Base-by-base conservation (phyloP, 2,329 filamentous ascomycete genomes). In the Tolypocladium album region DNA sequence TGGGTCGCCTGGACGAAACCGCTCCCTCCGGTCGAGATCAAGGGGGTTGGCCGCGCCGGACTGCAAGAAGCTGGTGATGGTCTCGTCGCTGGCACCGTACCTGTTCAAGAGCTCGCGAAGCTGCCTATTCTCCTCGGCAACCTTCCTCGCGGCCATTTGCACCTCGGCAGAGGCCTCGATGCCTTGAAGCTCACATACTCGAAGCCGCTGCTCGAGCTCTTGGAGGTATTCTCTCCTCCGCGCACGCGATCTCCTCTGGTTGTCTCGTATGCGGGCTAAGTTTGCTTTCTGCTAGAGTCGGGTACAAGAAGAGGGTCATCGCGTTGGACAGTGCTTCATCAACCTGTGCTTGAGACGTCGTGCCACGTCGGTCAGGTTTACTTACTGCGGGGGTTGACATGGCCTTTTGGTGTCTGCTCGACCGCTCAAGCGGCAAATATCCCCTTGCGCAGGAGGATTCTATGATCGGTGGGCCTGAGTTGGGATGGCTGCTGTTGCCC, bases 181-280 rank as follows among this genome's bases (percentile, higher is more conserved):
- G 22, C 88, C 88, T 39, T 81, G 76, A 43, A 82, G 77, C 70
- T 91, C 86, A 68, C 82, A 89, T 58, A 75, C 74, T 55, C 84
- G 81, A 42, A 74, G 67, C 61, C 84, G 85, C 59, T 80, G 75
- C 72, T 92, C 88, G 36, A 91, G 80, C 59, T 88, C 86, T 62
- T 85, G 78, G 45, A 90, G 75, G 68, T 92, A 90, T 68, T 90
- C 87, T 75, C 88, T 89, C 64, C 86, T 81, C 42, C 88, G 82
- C 55, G 87, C 87, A 58, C 89, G 84, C n/a, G 86, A 90, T 63
- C 88, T 84, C 60, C 88, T 81, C 70, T 92, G 89, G 67, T 92
- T 92, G 67, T 92, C 87, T 64, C 88, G 82, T 65, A 91, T 87
- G 61, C 88, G 85, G 63, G 73, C 73, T 65, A 76, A 67, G 60